Evolutionary conservation across 371 early-diverging fungal species (phyloP).

Genomic region (Catenaria anguillulae): DNA sequence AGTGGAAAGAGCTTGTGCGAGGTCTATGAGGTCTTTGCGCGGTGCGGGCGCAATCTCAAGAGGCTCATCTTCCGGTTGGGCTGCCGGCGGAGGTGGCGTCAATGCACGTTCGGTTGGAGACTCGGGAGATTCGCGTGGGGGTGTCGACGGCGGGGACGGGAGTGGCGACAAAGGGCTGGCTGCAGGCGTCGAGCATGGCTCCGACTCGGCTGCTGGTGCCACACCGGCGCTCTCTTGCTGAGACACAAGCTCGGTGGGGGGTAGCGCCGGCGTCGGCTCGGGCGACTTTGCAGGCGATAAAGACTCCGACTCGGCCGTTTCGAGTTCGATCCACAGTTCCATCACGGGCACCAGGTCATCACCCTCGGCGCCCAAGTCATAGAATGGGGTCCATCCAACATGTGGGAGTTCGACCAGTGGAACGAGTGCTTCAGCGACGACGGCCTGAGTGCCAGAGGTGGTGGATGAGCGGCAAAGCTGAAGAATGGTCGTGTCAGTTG

Average conservation of each 20-base stretch:
- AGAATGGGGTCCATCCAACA: neutral
- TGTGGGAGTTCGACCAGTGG: neutral
- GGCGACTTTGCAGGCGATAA: neutral
- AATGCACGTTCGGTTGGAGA: too few species aligned
- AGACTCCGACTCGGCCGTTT: neutral
- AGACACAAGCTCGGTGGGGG: too few species aligned
- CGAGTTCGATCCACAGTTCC: conserved; percentile 1
- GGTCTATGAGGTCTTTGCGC: too few species aligned
- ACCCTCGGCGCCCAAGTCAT: neutral
- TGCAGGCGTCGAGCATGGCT: too few species aligned
- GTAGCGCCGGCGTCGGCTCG: too few species aligned
- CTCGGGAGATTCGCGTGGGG: neutral
- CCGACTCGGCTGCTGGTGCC: too few species aligned
- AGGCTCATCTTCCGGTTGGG: neutral
- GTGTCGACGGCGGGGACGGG: neutral
- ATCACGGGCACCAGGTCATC: neutral
- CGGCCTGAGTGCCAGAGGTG: neutral
- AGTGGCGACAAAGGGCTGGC: neutral
- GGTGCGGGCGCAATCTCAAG: neutral
- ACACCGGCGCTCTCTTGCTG: too few species aligned
- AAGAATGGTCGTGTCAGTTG: neutral
- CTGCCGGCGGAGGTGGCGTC: too few species aligned
- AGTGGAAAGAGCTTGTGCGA: neutral
- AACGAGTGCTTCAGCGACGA: neutral
- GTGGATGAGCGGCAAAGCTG: neutral